Base-by-base conservation (phyloP, 129 eudicot genomes). In the Dittrichia graveolens region DNA sequence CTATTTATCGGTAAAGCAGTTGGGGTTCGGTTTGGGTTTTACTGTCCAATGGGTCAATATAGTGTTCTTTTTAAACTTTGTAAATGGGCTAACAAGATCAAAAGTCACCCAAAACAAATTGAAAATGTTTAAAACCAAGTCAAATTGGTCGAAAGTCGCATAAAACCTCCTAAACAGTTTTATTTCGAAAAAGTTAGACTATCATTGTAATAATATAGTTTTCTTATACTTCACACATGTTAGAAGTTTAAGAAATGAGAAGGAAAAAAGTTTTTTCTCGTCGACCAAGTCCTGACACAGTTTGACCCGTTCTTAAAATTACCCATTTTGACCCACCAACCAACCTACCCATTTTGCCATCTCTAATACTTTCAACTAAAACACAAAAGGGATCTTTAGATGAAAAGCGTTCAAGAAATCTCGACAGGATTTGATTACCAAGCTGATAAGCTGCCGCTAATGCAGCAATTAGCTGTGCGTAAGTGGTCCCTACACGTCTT, bases 401-500 rank as follows among this genome's bases (percentile, higher is more conserved):
- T 7, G 3, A 31, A 50, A 61, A 6, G 57, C 16, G 8, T 43
- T 14, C 15, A 38, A 47, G 16, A 50, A 61, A 7, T 13, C n/a
- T 38, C 6, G 34, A 34, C 3, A 53, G 39, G 55, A 42, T 34
- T 24, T 12, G 15, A 41, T 47, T 86, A 84, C 94, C 85, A 37
- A 87, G 80, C 71, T 82, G 86, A 57, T 75, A 44, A 74, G 85
- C 79, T 4, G 87, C 84, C 5, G 89, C 87, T 68, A 82, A 41
- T 67, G 89, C 89, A 16, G 87, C 86, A 9, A 87, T 80, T 8
- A 87, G 81, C 49, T 84, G 89, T 0, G 85, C 89, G 60, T 84
- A 87, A 35, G 94, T 87, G 62, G 94, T 87, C 76, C 89, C 94
- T 6, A 87, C 89, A 39, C 89, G 87, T 75, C 94, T 71, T 12